Base-by-base conservation (phyloP, 2,329 filamentous ascomycete species). In the Bisporella sp. region DNA sequence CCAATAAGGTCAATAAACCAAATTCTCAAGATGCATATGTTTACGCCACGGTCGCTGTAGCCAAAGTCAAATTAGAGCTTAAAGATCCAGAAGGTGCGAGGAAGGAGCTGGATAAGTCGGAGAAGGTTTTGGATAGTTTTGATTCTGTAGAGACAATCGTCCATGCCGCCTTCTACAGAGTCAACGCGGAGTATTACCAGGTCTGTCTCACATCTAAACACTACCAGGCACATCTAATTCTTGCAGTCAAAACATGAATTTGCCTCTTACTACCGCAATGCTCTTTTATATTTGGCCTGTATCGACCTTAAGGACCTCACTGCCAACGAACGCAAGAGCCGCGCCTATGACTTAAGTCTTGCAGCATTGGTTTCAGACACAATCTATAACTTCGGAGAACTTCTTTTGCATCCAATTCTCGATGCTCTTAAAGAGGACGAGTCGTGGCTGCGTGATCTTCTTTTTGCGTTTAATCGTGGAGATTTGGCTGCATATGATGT, bases 351-450 rank as follows among this genome's bases (percentile, higher is more conserved):
- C 68, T 84, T 99, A 55, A 87, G 87, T 64, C 85, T 97, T 48
- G 90, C 93, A 31, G 93, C 93, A 7, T 79, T 99, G 6, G 87
- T 96, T 39, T 96, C 91, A 46, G 88, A 92, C 64, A 89, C 83
- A 63, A 99, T 97, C 73, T 97, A 99, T 81, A 99, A 99, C 76
- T 99, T 99, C 62, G 93, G 93, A 69, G 93, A 99, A 75, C 84
- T 99, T n/a, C 82, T 99, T 32, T 81, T 99, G 59, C 93, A 99
- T 68, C 93, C 93, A 4, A 95, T 99, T 65, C 84, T 99, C 56
- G 88, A 96, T 65, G 85, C 87, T 21, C 81, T 99, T 29, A 81
- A 84, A 61, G 84, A 85, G 29, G 79, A 84, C 41, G 81, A 95
- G 66, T 76, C 83, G 47, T 99, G 93, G 93, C 79, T 99, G 57